Evolutionary conservation across 163 green algal genomes (phyloP).

Genomic region (Scenedesmus sp.): DNA sequence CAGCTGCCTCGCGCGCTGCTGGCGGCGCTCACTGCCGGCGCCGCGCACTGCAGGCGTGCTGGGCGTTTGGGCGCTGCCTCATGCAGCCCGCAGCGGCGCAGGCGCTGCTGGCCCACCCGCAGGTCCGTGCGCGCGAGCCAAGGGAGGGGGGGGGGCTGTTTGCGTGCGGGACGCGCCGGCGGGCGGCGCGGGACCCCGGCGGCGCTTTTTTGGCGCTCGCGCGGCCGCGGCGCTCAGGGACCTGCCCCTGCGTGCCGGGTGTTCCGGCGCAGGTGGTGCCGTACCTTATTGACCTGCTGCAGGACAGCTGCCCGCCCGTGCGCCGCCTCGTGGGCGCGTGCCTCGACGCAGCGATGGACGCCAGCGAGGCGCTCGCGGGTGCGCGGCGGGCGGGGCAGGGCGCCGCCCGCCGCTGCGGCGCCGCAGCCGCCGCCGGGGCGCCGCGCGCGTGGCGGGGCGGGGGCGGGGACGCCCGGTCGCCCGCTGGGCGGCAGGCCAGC

Average conservation of each 20-base stretch:
- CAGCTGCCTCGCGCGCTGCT: constrained; percentile 8
- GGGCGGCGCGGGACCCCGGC: background rate
- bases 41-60: constrained; percentile 47
- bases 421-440: too few species aligned
- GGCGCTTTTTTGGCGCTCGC: background rate
- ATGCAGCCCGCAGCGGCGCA: constrained; percentile 55
- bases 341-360: constrained; percentile 79
- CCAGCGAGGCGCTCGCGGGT: constrained; percentile 71
- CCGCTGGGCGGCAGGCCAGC: too few species aligned
- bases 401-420: background rate
- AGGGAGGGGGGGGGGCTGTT: too few species aligned
- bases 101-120: constrained; percentile 55
- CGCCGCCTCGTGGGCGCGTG: constrained; percentile 70
- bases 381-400: background rate
- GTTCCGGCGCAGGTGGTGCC: constrained; percentile 66
- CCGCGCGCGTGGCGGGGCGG: too few species aligned
- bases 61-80: constrained; percentile 67
- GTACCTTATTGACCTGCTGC: constrained; percentile 82
- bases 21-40: background rate
- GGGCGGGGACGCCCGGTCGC: too few species aligned
- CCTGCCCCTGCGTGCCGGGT: background rate
- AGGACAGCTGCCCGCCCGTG: constrained; percentile 64
- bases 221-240: too few species aligned
- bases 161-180: background rate
- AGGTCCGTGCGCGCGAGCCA: constrained; percentile 31